phyloP scores from a whole-genome alignment of 2,329 filamentous ascomycete species.

The Elsinoe arachidis region DNA sequence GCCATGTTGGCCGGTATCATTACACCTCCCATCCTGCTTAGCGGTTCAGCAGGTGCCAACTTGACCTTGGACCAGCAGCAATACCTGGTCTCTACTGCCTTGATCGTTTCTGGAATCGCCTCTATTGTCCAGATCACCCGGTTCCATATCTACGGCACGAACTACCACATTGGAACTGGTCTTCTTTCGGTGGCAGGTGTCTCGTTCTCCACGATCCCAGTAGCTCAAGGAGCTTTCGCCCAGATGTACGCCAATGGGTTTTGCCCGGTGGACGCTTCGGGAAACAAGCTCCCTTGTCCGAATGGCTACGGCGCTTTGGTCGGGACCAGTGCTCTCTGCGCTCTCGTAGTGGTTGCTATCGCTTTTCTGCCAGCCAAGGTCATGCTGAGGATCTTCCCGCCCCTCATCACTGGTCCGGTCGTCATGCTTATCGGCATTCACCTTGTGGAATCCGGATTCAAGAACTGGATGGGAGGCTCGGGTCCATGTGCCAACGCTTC shows the following conservation, averaged over 20 bases:
- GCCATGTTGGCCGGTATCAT: slow-evolving; percentile 64
- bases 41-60: slow-evolving; percentile 50
- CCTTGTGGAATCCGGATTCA: slow-evolving; percentile 62
- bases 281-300: slow-evolving; percentile 63
- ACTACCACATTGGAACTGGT: slow-evolving; percentile 69
- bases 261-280: slow-evolving; percentile 51
- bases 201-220: slow-evolving; percentile 67
- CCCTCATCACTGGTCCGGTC: slow-evolving; percentile 62
- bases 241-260: slow-evolving; percentile 74
- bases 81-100: slow-evolving; percentile 68
- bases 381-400: slow-evolving; percentile 67
- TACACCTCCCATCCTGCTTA: slow-evolving; percentile 67
- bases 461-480: slow-evolving; percentile 69
- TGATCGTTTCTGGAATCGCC: slow-evolving; percentile 70
- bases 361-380: slow-evolving; percentile 63
- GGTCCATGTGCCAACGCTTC: slow-evolving; percentile 46
- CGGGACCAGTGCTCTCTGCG: slow-evolving; percentile 49
- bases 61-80: slow-evolving; percentile 53
- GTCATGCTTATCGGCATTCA: slow-evolving; percentile 65
- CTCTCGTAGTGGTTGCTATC: slow-evolving; percentile 59
- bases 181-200: slow-evolving; percentile 72
- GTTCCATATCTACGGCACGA: slow-evolving; percentile 63
- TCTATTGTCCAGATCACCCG: slow-evolving; percentile 69
- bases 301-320: slow-evolving; percentile 67
- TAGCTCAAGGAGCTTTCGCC: slow-evolving; percentile 60